Evolutionary conservation across 2,329 filamentous ascomycete species (phyloP).

Genomic region (Penicillium capsulatum): DNA sequence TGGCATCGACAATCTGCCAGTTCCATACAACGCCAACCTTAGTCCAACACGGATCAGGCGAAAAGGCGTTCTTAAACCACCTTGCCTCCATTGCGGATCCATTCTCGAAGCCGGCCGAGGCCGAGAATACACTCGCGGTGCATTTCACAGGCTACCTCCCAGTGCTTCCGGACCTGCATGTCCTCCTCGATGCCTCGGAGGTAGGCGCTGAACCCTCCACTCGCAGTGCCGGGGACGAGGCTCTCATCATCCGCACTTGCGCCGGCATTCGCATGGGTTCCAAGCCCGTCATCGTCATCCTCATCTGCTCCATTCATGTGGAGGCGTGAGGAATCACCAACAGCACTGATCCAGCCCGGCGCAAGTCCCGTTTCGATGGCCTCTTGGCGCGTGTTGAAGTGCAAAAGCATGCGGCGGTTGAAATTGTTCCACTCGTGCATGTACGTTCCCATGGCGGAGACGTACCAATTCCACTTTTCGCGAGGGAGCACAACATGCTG

Average conservation of each 20-base stretch:
- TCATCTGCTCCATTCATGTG: slow-evolving; percentile 28
- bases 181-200: slow-evolving; percentile 46
- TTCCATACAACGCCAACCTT: neutral
- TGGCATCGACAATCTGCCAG: neutral
- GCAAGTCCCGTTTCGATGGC: slow-evolving; percentile 44
- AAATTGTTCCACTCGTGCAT: slow-evolving; percentile 55
- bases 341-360: slow-evolving; percentile 50
- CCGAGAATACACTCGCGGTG: slow-evolving; percentile 43
- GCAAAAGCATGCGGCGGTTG: slow-evolving; percentile 51
- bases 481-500: slow-evolving; percentile 40
- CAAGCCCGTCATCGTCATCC: slow-evolving; percentile 12
- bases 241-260: slow-evolving; percentile 28
- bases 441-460: slow-evolving; percentile 52
- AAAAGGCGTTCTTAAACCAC: slow-evolving; percentile 15
- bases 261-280: slow-evolving; percentile 10
- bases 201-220: slow-evolving; percentile 45
- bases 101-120: slow-evolving; percentile 39
- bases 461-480: slow-evolving; percentile 49
- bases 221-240: slow-evolving; percentile 28
- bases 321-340: slow-evolving; percentile 45
- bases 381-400: slow-evolving; percentile 53
- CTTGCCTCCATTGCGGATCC: slow-evolving; percentile 35
- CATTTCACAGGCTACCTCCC: slow-evolving; percentile 46
- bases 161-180: slow-evolving; percentile 43
- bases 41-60: neutral